These are phyloP conservation scores for Acacia melanoxylon DNA, from an alignment of 306 rosid species.

Conservation along the genomic window DNA sequence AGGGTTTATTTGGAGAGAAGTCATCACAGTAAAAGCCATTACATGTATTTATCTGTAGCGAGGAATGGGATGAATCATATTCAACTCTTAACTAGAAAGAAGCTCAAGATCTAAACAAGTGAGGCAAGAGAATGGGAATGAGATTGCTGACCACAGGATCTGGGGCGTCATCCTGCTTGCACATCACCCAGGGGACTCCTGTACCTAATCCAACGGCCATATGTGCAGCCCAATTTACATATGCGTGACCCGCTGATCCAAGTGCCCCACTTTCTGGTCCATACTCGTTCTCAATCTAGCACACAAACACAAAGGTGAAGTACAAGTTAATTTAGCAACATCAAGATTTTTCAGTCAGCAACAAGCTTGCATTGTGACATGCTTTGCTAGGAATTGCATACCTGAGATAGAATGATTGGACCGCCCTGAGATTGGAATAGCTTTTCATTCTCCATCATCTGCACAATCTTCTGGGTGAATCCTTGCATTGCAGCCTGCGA, in stretches of 20 bases:
- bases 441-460: slow-evolving; percentile 86
- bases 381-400: slow-evolving; percentile 30
- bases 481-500: slow-evolving; percentile 88
- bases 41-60: slow-evolving; percentile 76
- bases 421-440: slow-evolving; percentile 96
- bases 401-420: slow-evolving; percentile 97
- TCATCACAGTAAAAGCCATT: slow-evolving; percentile 92
- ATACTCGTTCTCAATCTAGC: slow-evolving; percentile 90
- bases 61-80: slow-evolving; percentile 24
- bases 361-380: not conserved
- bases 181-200: slow-evolving; percentile 99
- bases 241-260: slow-evolving; percentile 71
- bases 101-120: not conserved
- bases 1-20: slow-evolving; percentile 90
- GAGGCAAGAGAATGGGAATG: slow-evolving; percentile 6
- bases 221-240: slow-evolving; percentile 86
- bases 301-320: not conserved
- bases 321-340: not conserved
- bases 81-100: slow-evolving; percentile 3
- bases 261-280: slow-evolving; percentile 56
- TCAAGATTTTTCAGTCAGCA: not conserved
- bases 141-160: slow-evolving; percentile 76
- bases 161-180: slow-evolving; percentile 99
- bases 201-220: slow-evolving; percentile 88
- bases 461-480: slow-evolving; percentile 85